Base-by-base conservation (phyloP, 345 rosid genomes). In the Salix purpurea region DNA sequence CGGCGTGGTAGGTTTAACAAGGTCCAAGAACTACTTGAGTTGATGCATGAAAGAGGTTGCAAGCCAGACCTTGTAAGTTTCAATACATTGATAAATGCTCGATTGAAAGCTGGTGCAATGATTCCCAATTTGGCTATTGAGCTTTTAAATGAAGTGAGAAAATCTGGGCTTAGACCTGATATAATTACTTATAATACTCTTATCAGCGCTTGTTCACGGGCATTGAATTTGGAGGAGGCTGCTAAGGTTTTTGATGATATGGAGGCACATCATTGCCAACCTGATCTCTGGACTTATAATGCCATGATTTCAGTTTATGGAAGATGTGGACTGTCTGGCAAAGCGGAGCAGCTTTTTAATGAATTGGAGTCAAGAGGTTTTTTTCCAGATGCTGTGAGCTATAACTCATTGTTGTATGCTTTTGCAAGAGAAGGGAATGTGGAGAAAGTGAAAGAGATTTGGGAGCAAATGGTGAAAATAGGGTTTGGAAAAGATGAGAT, bases 261-360 rank as follows among this genome's bases (percentile, higher is more conserved):
- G 97, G 94, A 89, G 85, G 78, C 77, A n/a, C 82, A 81, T 83
- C 77, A 78, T 10, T 95, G 99, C 78, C 93, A 90, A 79, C 96
- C 98, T 80, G 99, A 93, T 76, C 77, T 95, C 64, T 95, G 99
- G 99, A 95, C 99, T 73, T 95, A 95, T 72, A 95, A 95, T 82
- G 92, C 97, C 26, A 93, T 95, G 97, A 93, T 93, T 72, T 95
- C 99, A 0, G 97, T 93, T 46, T 93, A 84, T 77, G 97, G 92
- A 21, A 89, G 94, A 83, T 95, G 99, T 81, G 92, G 98, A 21
- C 82, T 89, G 80, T 81, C 97, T 24, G 66, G 65, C 39, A 84
- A 89, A 75, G 99, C 97, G 0, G 91, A 93, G 85, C 82, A 84
- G 77, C 89, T 95, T 52, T 93, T 93, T 78, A 85, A 62, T 77